Percentiles rank a stretch among this genome's conserved stretches.
Evolutionary conservation across 805 yeast genomes (phyloP).

Genomic region (Brettanomyces naardenensis): DNA sequence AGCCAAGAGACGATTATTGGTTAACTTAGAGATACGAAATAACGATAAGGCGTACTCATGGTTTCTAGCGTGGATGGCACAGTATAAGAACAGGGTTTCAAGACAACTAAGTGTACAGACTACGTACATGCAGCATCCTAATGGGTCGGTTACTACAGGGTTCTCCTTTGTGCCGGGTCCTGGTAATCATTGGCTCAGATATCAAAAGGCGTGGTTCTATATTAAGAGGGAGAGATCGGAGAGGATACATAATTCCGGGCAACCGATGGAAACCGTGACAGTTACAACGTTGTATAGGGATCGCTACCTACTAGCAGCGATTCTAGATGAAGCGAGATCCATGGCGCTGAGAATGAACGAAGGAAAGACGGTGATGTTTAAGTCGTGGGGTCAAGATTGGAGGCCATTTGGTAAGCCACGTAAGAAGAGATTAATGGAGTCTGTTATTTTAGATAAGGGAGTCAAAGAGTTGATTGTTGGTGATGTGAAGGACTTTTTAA

Average conservation of each 20-base stretch:
- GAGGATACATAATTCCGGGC: constrained; percentile 79
- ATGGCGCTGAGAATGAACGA: constrained; percentile 77
- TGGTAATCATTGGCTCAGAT: constrained; percentile 82
- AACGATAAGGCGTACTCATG: constrained; percentile 90
- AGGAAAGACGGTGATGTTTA: constrained; percentile 89
- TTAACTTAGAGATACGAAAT: constrained; percentile 87
- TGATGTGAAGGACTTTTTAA: constrained; percentile 77
- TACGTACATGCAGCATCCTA: constrained; percentile 77
- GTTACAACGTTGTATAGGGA: constrained; percentile 85
- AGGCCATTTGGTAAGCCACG: constrained; percentile 95
- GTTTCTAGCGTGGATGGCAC: constrained; percentile 96
- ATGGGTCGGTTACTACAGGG: constrained; percentile 81
- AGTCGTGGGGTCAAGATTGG: constrained; percentile 99
- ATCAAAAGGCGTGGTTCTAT: constrained; percentile 80
- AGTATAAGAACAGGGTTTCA: constrained; percentile 62
- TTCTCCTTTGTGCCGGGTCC: constrained; percentile 96
- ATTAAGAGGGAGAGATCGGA: constrained; percentile 89
- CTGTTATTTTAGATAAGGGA: constrained; percentile 78
- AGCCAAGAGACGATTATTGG: constrained; percentile 74
- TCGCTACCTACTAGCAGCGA: constrained; percentile 55
- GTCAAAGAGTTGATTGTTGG: constrained; percentile 54
- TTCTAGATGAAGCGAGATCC: constrained; percentile 71
- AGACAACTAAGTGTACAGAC: constrained; percentile 91
- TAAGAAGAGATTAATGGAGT: constrained; percentile 72
- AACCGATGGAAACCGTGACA: constrained; percentile 95